Evolutionary conservation across 1,139 yeast species (phyloP).

Genomic region (Suhomyces taliae): DNA sequence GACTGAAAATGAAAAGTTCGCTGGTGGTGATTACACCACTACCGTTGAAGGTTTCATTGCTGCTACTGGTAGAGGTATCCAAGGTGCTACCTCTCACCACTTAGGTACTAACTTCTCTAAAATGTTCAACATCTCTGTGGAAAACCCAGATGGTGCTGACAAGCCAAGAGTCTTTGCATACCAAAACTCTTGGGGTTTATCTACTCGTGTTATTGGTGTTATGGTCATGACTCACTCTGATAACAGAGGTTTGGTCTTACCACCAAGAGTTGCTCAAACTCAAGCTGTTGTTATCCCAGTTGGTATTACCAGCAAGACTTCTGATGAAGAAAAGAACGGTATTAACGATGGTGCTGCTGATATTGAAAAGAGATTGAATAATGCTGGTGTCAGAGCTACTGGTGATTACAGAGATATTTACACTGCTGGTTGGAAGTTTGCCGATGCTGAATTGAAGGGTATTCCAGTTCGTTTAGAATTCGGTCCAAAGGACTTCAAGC

Average conservation of each 20-base stretch:
- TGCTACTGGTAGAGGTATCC: slow-evolving; percentile 99
- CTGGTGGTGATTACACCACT: slow-evolving; percentile 95
- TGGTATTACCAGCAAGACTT: slow-evolving; percentile 86
- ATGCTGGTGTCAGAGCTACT: slow-evolving; percentile 65
- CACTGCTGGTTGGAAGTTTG: slow-evolving; percentile 98
- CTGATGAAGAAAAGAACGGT: slow-evolving; percentile 68
- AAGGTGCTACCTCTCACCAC: slow-evolving; percentile 98
- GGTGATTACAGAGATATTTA: slow-evolving; percentile 93
- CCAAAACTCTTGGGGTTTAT: slow-evolving; percentile 99
- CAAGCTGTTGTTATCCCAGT: slow-evolving; percentile 95
- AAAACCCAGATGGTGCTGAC: slow-evolving; percentile 87
- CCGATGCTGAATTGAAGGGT: slow-evolving; percentile 97
- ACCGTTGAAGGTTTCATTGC: slow-evolving; percentile 97
- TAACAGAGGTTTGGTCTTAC: slow-evolving; percentile 95
- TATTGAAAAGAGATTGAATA: slow-evolving; percentile 58
- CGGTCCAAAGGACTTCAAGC: slow-evolving; percentile 92
- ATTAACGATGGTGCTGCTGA: slow-evolving; percentile 70
- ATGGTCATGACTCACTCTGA: slow-evolving; percentile 99
- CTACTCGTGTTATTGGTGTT: slow-evolving; percentile 98
- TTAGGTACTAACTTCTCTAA: slow-evolving; percentile 97
- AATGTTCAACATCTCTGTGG: slow-evolving; percentile 95
- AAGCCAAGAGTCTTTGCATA: slow-evolving; percentile 84
- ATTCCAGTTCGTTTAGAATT: slow-evolving; percentile 89
- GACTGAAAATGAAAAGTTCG: slow-evolving; percentile 97
- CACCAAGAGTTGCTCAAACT: slow-evolving; percentile 92